Evolutionary conservation across 164 flowering plant genomes (phyloP).

Genomic region (Amborella trichopoda): DNA sequence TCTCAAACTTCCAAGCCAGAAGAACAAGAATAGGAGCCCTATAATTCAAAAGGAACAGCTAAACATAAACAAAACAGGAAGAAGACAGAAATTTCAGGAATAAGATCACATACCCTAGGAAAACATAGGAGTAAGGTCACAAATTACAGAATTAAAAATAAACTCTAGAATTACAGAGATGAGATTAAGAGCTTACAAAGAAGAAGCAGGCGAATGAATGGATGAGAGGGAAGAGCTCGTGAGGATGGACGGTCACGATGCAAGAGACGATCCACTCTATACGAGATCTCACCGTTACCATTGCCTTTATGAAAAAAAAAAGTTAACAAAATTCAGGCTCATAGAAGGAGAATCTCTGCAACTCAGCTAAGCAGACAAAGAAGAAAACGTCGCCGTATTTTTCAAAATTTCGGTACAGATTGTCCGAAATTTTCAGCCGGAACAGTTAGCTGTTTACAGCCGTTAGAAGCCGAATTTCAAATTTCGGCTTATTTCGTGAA

Average conservation of each 20-base stretch:
- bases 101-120: background rate
- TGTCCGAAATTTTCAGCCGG: too few species aligned
- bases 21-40: background rate
- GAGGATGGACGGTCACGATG: slow-evolving; percentile 71
- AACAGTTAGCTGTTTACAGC: too few species aligned
- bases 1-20: background rate
- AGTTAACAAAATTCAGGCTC: too few species aligned
- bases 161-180: background rate
- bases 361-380: too few species aligned
- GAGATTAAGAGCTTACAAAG: slow-evolving; percentile 44
- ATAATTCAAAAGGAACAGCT: background rate
- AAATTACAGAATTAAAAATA: background rate
- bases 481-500: too few species aligned
- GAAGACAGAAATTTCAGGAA: background rate
- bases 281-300: too few species aligned
- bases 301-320: too few species aligned
- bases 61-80: background rate
- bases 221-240: slow-evolving; percentile 64
- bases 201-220: slow-evolving; percentile 83
- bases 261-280: slow-evolving; percentile 38
- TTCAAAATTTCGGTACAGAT: too few species aligned
- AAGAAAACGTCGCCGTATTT: too few species aligned
- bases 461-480: too few species aligned
- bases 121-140: background rate
- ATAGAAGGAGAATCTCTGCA: too few species aligned